Conservation (phyloP, 2,329 filamentous ascomycete genomes). For the Eurotiales sp. region DNA sequence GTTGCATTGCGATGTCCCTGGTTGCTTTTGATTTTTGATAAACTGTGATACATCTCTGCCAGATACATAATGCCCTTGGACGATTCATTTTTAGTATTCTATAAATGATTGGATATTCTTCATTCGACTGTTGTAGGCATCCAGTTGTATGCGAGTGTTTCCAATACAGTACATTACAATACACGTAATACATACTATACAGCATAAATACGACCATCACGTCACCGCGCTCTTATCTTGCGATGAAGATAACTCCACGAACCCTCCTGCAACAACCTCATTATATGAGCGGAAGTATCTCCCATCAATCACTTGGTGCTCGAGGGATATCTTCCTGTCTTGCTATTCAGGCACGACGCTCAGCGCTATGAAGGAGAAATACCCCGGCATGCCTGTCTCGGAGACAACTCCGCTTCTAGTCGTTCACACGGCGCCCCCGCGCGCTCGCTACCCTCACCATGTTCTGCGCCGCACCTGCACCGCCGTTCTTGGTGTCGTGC, state of each 20-base stretch:
- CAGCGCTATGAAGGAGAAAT: constrained; percentile 31
- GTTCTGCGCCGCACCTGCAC: constrained; percentile 42
- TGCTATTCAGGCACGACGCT: neutral
- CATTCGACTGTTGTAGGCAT: neutral
- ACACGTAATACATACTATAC: no score
- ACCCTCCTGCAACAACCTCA: neutral
- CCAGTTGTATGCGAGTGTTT: no score
- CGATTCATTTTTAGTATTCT: no score
- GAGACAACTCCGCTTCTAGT: constrained; percentile 42
- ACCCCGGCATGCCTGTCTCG: constrained; percentile 28
- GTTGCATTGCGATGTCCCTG: neutral
- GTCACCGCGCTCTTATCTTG: constrained; percentile 12
- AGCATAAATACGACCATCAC: no score
- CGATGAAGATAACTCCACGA: neutral
- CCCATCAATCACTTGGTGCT: neutral
- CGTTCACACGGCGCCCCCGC: constrained; percentile 37
- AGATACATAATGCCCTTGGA: no score
- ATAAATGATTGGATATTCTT: no score
- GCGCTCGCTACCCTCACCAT: constrained; percentile 41
- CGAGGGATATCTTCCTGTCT: neutral
- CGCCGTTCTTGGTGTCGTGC: constrained; percentile 33
- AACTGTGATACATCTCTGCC: neutral
- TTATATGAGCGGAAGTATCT: constrained; percentile 1
- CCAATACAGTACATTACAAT: no score
- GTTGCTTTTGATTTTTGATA: no score